Percentiles rank a stretch among this genome's conserved stretches.
Evolutionary conservation across 768 basidiomycete species (phyloP).

Genomic region (Artomyces pyxidatus): DNA sequence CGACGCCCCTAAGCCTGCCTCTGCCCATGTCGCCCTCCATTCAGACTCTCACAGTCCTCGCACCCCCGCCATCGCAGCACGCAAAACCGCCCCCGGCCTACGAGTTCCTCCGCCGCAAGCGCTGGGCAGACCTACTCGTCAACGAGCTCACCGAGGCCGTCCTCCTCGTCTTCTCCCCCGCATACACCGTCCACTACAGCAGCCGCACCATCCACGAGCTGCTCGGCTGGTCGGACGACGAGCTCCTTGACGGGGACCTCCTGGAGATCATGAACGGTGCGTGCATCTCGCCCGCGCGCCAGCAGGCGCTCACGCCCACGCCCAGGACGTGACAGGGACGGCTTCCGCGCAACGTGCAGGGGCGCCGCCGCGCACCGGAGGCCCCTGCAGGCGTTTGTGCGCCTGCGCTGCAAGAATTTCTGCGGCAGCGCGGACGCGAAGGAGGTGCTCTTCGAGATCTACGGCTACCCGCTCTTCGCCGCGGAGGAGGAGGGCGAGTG

Average conservation of each 20-base stretch:
- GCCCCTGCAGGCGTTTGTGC: constrained; percentile 52
- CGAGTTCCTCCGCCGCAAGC: constrained; percentile 82
- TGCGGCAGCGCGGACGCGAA: constrained; percentile 21
- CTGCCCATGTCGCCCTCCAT: neutral
- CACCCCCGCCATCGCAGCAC: constrained; percentile 4
- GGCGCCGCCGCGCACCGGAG: constrained; percentile 40
- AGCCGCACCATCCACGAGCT: constrained; percentile 60
- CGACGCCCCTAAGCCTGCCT: too few relatives aligned
- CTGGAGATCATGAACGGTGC: constrained; percentile 57
- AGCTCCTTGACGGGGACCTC: constrained; percentile 64
- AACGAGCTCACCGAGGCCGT: constrained; percentile 70
- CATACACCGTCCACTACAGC: constrained; percentile 61
- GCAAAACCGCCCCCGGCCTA: constrained; percentile 28
- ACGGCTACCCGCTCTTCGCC: constrained; percentile 51
- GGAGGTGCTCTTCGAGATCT: constrained; percentile 63
- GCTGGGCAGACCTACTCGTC: constrained; percentile 77
- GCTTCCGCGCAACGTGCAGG: constrained; percentile 41
- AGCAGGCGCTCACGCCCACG: neutral
- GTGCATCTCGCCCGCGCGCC: constrained; percentile 19
- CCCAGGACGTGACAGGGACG: constrained; percentile 49
- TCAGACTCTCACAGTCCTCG: neutral
- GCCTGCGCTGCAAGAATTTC: constrained; percentile 41
- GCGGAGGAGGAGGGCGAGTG: constrained; percentile 30
- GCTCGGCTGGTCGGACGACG: constrained; percentile 69
- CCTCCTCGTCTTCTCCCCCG: constrained; percentile 57